Conservation (phyloP, 306 rosid genomes). For the Pterocarpus macrocarpus region DNA sequence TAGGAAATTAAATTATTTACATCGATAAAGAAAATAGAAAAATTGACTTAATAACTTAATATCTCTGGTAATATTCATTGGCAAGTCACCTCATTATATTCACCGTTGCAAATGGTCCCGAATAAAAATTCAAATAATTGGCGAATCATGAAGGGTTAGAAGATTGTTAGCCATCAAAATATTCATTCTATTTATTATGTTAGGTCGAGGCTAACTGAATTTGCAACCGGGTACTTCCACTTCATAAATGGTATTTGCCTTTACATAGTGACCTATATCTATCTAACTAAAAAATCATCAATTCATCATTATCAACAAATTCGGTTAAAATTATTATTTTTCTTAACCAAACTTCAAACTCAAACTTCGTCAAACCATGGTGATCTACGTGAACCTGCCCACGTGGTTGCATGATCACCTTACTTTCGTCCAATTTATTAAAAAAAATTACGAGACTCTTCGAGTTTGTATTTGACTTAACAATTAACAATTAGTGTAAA, state of each 20-base stretch:
- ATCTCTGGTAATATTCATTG: constrained; percentile 18
- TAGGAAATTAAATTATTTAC: constrained; percentile 30
- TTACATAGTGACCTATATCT: constrained; percentile 45
- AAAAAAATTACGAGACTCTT: not conserved
- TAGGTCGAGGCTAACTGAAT: constrained; percentile 60
- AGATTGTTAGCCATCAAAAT: constrained; percentile 50
- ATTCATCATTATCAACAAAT: constrained; percentile 41
- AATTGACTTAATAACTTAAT: not conserved
- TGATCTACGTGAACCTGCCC: constrained; percentile 36
- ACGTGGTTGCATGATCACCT: constrained; percentile 53
- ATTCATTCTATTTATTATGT: constrained; percentile 62
- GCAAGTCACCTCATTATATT: constrained; percentile 37
- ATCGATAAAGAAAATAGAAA: not conserved
- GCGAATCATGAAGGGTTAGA: constrained; percentile 34
- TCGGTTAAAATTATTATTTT: not conserved
- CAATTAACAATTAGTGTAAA: not conserved
- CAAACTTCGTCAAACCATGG: constrained; percentile 23
- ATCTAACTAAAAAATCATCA: constrained; percentile 28
- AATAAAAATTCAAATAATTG: constrained; percentile 39
- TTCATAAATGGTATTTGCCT: constrained; percentile 62
- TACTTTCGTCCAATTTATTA: constrained; percentile 33
- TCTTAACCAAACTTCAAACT: constrained; percentile 41
- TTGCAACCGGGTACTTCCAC: constrained; percentile 54
- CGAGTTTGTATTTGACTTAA: not conserved
- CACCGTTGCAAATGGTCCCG: constrained; percentile 53